phyloP scores from a whole-genome alignment of 257 asterid genomes.

The Cruciata laevipes region DNA sequence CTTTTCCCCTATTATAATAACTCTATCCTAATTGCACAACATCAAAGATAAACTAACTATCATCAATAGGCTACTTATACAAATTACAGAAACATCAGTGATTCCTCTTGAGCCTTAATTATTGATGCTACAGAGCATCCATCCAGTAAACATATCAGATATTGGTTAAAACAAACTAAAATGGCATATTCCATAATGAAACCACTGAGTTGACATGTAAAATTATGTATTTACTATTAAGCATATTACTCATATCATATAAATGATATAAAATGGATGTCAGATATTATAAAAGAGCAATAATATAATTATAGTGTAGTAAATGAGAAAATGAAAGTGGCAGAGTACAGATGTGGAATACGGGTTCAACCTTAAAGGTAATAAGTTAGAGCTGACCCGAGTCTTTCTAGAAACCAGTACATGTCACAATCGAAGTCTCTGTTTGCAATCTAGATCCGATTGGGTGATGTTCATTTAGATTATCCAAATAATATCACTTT shows the following conservation, averaged over 20 bases:
- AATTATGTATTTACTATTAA: not conserved
- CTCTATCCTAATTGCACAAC: too few relatives aligned
- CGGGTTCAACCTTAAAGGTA: not conserved
- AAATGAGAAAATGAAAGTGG: not conserved
- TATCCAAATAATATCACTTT: too few relatives aligned
- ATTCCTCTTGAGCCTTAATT: too few relatives aligned
- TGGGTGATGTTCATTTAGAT: too few relatives aligned
- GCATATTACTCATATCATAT: not conserved
- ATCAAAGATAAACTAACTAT: too few relatives aligned
- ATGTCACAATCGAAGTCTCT: conserved; percentile 91
- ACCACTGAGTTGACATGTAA: not conserved
- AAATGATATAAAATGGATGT: not conserved
- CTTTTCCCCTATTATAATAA: too few relatives aligned
- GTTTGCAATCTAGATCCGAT: conserved; percentile 83
- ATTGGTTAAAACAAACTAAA: not conserved
- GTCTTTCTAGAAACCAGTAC: conserved; percentile 81
- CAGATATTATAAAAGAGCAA: not conserved
- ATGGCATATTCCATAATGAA: not conserved
- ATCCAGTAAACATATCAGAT: not conserved
- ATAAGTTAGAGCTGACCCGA: conserved; percentile 37
- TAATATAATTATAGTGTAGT: too few relatives aligned
- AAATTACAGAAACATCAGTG: too few relatives aligned
- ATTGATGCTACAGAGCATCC: too few relatives aligned
- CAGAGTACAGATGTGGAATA: not conserved
- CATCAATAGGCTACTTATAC: too few relatives aligned